A percentile compares a stretch with the other conserved stretches of the same genome.
Evolutionary conservation across 73 alveolate genomes (phyloP).

Genomic region (Tetrahymena borealis): DNA sequence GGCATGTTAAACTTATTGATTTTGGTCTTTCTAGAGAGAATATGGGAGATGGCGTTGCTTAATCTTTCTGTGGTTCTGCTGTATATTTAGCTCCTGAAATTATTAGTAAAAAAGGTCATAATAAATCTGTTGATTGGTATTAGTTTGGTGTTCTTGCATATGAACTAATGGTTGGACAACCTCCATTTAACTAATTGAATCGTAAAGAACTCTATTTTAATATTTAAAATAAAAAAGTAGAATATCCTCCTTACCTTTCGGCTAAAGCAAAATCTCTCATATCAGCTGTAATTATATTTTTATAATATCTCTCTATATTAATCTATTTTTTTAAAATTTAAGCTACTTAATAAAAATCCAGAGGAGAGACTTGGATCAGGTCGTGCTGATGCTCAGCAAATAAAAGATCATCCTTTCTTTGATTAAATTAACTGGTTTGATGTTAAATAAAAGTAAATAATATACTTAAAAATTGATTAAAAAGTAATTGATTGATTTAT

Average conservation of each 20-base stretch:
- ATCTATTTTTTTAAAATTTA: slow-evolving; percentile 48
- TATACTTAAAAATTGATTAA: not conserved
- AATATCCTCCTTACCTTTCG: slow-evolving; percentile 43
- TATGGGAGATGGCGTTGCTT: slow-evolving; percentile 60
- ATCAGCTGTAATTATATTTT: not conserved
- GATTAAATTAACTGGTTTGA: slow-evolving; percentile 65
- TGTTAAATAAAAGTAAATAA: slow-evolving; percentile 6
- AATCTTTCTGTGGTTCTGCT: slow-evolving; percentile 84
- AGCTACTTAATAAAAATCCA: slow-evolving; percentile 83
- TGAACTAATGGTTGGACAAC: slow-evolving; percentile 82
- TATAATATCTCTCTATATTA: slow-evolving; percentile 64
- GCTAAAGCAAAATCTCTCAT: slow-evolving; percentile 39
- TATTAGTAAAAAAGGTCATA: slow-evolving; percentile 83
- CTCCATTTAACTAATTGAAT: slow-evolving; percentile 57
- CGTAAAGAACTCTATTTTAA: slow-evolving; percentile 49
- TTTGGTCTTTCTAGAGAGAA: slow-evolving; percentile 88
- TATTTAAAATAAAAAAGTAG: slow-evolving; percentile 63
- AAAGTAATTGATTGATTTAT: too few relatives aligned
- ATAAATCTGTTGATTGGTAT: slow-evolving; percentile 90
- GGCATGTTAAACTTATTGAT: slow-evolving; percentile 84
- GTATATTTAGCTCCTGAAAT: slow-evolving; percentile 95
- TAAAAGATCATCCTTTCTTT: slow-evolving; percentile 88
- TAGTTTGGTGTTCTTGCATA: slow-evolving; percentile 79
- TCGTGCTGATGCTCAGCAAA: slow-evolving; percentile 74
- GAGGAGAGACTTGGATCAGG: slow-evolving; percentile 81